Base-by-base conservation (phyloP, 345 rosid genomes). In the Adansonia digitata region DNA sequence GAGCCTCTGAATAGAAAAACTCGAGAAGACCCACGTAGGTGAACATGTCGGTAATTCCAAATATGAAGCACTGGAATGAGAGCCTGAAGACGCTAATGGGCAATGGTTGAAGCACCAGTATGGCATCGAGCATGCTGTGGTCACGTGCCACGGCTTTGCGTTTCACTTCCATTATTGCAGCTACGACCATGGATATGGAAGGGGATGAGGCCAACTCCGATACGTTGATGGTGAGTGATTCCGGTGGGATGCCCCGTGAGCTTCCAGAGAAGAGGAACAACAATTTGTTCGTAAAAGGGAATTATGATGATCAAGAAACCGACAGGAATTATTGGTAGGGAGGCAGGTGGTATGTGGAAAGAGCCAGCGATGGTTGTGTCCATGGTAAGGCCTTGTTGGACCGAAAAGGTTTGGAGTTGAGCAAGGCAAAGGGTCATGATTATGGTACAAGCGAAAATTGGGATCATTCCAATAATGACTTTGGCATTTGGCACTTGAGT, bases 401-500 rank as follows among this genome's bases (percentile, higher is more conserved):
- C 66, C 0, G 90, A 85, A 77, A 88, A 88, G 4, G 88, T 83
- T 61, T 85, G 88, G 42, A 86, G 92, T 71, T 88, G 90, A 39
- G 90, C 85, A 24, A 83, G 75, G 31, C 83, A 80, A 35, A 82
- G 83, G 3, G 94, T 89, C 91, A 86, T 87, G 67, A 87, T 76
- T 45, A 89, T 83, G 40, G 94, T 86, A 78, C 89, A 87, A 31
- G 85, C 78, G 52, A 87, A 89, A 34, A 89, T 70, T 18, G 90
- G 91, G n/a, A 81, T 7, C 84, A 89, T 77, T 34, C 88, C 83
- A 1, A 84, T 73, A 11, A 88, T 26, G 67, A 84, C 77, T 69
- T 89, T 87, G 7, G 86, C 90, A 9, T 80, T 86, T 74, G 87
- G 90, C 5, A 87, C 94, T 81, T 86, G 90, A 2, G 91, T 89